phyloP scores from a whole-genome alignment of 495 filamentous ascomycete species.

The Tuber brumale region DNA sequence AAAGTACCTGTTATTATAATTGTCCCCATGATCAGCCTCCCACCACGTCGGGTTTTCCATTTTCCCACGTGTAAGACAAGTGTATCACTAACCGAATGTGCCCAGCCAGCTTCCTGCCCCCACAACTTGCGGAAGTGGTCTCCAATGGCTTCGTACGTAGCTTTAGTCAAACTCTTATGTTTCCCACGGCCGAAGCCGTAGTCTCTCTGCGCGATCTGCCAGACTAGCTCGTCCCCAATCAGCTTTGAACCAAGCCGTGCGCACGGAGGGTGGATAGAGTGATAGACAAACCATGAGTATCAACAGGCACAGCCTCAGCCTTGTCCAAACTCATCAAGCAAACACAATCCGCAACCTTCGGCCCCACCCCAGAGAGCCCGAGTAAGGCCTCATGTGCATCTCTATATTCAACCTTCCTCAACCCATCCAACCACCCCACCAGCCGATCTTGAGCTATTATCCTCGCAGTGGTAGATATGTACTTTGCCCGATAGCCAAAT shows the following conservation, averaged over 20 bases:
- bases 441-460: constrained; percentile 62
- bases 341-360: constrained; percentile 95
- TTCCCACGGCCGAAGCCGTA: constrained; percentile 85
- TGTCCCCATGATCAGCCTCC: neutral
- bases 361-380: constrained; percentile 75
- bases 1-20: constrained; percentile 53
- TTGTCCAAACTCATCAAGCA: constrained; percentile 97
- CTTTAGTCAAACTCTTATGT: constrained; percentile 77
- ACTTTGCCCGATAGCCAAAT: constrained; percentile 92
- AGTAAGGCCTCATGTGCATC: constrained; percentile 76
- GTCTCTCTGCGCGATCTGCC: constrained; percentile 94
- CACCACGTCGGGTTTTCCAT: neutral
- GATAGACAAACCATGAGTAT: constrained; percentile 70
- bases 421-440: constrained; percentile 63
- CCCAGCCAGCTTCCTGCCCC: constrained; percentile 95
- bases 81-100: constrained; percentile 59
- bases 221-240: constrained; percentile 52
- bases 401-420: constrained; percentile 64
- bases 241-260: constrained; percentile 3
- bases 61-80: neutral
- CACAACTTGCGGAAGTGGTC: constrained; percentile 85
- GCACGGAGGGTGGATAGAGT: neutral
- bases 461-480: constrained; percentile 74
- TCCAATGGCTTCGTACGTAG: constrained; percentile 81
- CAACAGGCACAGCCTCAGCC: constrained; percentile 88